Evolutionary conservation across 1,139 yeast species (phyloP).

Genomic region (Spathaspora sp.): DNA sequence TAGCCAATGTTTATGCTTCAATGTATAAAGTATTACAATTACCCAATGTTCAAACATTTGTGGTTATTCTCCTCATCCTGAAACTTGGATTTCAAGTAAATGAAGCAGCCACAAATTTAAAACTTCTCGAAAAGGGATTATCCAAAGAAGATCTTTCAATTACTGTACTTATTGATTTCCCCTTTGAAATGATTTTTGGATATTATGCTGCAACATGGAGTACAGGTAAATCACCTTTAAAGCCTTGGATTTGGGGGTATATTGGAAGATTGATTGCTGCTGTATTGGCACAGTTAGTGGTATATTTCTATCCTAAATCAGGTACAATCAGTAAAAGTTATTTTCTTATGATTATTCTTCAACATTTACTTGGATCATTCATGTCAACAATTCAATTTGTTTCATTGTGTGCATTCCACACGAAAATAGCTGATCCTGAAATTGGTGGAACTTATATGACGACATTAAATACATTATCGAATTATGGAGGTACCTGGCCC

Average conservation of each 20-base stretch:
- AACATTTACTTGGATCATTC: slow-evolving; percentile 83
- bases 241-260: slow-evolving; percentile 90
- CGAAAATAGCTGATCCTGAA: slow-evolving; percentile 90
- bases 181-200: slow-evolving; percentile 92
- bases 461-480: slow-evolving; percentile 84
- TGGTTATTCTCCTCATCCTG: slow-evolving; percentile 71
- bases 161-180: slow-evolving; percentile 91
- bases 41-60: slow-evolving; percentile 74
- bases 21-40: slow-evolving; percentile 78
- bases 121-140: slow-evolving; percentile 88
- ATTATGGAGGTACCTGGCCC: slow-evolving; percentile 99
- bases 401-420: slow-evolving; percentile 90
- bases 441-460: slow-evolving; percentile 99
- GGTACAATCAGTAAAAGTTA: slow-evolving; percentile 49
- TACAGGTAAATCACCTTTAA: slow-evolving; percentile 64
- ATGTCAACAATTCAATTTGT: slow-evolving; percentile 96
- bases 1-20: slow-evolving; percentile 60
- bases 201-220: slow-evolving; percentile 97
- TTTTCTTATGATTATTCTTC: slow-evolving; percentile 69
- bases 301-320: slow-evolving; percentile 65
- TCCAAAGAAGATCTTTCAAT: slow-evolving; percentile 91
- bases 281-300: slow-evolving; percentile 68
- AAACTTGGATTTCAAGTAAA: slow-evolving; percentile 94
- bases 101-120: slow-evolving; percentile 92
- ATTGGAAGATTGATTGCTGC: slow-evolving; percentile 85